Percentiles rank a stretch among this genome's conserved stretches.
Evolutionary conservation across 2,329 filamentous ascomycete genomes (phyloP).

Genomic region (Fusarium dlaminii): DNA sequence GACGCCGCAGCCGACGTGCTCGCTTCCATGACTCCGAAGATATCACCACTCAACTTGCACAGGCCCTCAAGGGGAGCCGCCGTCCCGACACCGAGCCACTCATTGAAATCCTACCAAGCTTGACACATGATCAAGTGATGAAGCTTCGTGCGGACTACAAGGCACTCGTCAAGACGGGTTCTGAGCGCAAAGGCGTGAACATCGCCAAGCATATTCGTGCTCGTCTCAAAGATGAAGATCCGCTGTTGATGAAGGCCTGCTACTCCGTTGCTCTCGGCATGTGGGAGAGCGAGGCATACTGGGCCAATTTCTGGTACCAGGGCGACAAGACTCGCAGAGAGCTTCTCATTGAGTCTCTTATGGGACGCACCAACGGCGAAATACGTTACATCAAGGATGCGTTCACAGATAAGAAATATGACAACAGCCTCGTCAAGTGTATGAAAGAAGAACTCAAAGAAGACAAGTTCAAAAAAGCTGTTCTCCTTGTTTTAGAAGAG

Average conservation of each 20-base stretch:
- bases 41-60: slow-evolving; percentile 79
- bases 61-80: slow-evolving; percentile 74
- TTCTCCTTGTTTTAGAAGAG: slow-evolving; percentile 85
- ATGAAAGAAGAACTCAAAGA: slow-evolving; percentile 94
- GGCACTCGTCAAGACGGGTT: slow-evolving; percentile 81
- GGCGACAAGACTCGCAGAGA: slow-evolving; percentile 85
- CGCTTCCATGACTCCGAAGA: slow-evolving; percentile 87
- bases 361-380: slow-evolving; percentile 90
- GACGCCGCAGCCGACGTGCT: slow-evolving; percentile 65
- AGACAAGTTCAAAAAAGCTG: slow-evolving; percentile 93
- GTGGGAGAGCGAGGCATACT: slow-evolving; percentile 96
- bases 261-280: slow-evolving; percentile 89
- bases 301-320: slow-evolving; percentile 99
- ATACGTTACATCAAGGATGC: slow-evolving; percentile 85
- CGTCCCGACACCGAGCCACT: slow-evolving; percentile 75
- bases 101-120: slow-evolving; percentile 82
- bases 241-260: slow-evolving; percentile 86
- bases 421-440: slow-evolving; percentile 80
- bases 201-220: slow-evolving; percentile 85
- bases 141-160: slow-evolving; percentile 92
- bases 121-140: slow-evolving; percentile 89
- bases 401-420: slow-evolving; percentile 93
- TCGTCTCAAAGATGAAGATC: slow-evolving; percentile 76
- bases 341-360: slow-evolving; percentile 90
- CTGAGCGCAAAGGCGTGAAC: slow-evolving; percentile 80